Base-by-base conservation (phyloP, 805 yeast species). In the Hanseniaspora pseudoguilliermondii region DNA sequence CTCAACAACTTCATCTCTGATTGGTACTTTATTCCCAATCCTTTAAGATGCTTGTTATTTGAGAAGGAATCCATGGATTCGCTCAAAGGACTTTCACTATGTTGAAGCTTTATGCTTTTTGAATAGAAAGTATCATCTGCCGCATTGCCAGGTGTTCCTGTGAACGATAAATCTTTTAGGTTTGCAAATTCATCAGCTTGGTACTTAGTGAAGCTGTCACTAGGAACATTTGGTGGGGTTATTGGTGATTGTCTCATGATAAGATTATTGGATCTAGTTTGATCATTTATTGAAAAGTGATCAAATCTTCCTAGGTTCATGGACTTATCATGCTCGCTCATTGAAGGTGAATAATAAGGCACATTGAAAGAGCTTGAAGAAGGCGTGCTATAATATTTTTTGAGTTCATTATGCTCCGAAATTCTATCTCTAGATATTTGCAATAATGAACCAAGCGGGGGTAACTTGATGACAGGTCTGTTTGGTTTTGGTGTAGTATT, bases 311-410 rank as follows among this genome's bases (percentile, higher is more conserved):
- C 56, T 18, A 41, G 27, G 21, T 27, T 44, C 16, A 44, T 23
- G 1, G 44, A 41, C 15, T 13, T 41, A 23, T 41, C 44, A 16
- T 41, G 48, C 35, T 53, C 56, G 15, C 50, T 53, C 32, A 53
- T 29, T 11, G 56, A 27, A 16, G 56, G 56, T 9, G 56, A 53
- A 20, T 41, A 18, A 23, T 41, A 41, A n/a, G 29, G 29, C 23
- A 10, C 29, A 23, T 13, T 23, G 21, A 23, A 23, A 41, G 44
- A 41, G 44, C 44, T 41, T 6, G 44, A 41, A 13, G 29, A 41
- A 23, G 44, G 44, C 25, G 44, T 41, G 18, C 29, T 41, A 23
- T 23, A 41, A 41, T 21, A 23, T 20, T 7, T 41, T 15, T 10
- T 23, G 16, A 21, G 16, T 13, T 41, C 29, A 41, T 21, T 41